Evolutionary conservation across 176 grass and related monocot genomes (phyloP).

Genomic region (Oryza longistaminata): DNA sequence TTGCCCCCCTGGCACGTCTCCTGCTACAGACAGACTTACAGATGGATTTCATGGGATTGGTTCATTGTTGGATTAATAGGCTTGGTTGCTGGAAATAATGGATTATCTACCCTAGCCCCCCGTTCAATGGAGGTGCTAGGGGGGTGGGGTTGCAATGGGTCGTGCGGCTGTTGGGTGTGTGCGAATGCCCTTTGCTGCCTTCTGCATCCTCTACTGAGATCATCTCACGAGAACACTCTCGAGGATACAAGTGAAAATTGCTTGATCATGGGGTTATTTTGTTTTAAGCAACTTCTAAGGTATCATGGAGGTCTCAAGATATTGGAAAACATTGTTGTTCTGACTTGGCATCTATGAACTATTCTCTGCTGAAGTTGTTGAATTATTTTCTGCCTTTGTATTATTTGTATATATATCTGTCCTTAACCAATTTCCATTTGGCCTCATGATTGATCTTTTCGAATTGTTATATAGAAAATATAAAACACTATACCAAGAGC

Average conservation of each 20-base stretch:
- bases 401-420: background rate
- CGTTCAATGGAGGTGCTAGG: background rate
- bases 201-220: background rate
- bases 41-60: background rate
- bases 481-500: background rate
- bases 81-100: background rate
- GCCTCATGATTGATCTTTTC: background rate
- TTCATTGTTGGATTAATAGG: background rate
- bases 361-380: background rate
- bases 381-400: conserved; percentile 24
- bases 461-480: background rate
- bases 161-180: too few relatives aligned
- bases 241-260: background rate
- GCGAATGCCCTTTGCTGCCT: too few relatives aligned
- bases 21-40: background rate
- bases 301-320: background rate
- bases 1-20: background rate
- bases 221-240: background rate
- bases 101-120: background rate
- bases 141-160: background rate
- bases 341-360: background rate
- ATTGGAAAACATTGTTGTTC: background rate
- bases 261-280: background rate
- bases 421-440: background rate
- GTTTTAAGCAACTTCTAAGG: conserved; percentile 23